Conservation (phyloP, 345 rosid genomes). For the Eucalyptus curtisii region DNA sequence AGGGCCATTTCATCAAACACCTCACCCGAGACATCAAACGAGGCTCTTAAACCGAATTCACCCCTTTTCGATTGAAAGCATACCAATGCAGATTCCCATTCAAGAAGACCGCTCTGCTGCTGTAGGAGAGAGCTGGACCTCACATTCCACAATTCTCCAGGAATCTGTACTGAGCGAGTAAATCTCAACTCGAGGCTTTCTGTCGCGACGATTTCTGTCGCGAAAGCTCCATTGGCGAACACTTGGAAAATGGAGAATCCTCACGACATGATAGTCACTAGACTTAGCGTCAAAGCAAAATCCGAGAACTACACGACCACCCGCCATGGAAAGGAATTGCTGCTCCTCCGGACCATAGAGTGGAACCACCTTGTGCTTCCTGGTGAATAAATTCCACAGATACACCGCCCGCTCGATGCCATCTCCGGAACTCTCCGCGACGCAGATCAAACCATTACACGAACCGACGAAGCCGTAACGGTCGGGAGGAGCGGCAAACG, state of each 20-base stretch:
- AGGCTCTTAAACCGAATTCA: not conserved
- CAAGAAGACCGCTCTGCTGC: not conserved
- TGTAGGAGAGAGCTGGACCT: too few species aligned
- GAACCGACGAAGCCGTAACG: not conserved
- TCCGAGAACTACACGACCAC: not conserved
- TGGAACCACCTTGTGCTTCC: not conserved
- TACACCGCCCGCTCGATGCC: not conserved
- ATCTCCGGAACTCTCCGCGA: not conserved
- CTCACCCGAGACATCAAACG: not conserved
- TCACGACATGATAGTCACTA: not conserved
- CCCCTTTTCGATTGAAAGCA: too few species aligned
- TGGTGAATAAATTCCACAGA: not conserved
- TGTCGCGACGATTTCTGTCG: fast-evolving
- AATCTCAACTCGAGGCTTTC: not conserved
- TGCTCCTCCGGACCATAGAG: not conserved
- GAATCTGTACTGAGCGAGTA: not conserved
- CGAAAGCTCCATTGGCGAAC: not conserved
- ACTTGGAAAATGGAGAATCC: not conserved
- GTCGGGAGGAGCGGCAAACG: fast-evolving
- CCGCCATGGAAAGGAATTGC: not conserved
- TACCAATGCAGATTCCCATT: not conserved
- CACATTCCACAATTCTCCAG: not conserved
- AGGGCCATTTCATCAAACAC: not conserved
- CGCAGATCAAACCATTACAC: not conserved
- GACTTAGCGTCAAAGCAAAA: not conserved